These are phyloP conservation scores for Coprinopsis sp. DNA, from an alignment of 768 basidiomycete species.

Conservation along the genomic window DNA sequence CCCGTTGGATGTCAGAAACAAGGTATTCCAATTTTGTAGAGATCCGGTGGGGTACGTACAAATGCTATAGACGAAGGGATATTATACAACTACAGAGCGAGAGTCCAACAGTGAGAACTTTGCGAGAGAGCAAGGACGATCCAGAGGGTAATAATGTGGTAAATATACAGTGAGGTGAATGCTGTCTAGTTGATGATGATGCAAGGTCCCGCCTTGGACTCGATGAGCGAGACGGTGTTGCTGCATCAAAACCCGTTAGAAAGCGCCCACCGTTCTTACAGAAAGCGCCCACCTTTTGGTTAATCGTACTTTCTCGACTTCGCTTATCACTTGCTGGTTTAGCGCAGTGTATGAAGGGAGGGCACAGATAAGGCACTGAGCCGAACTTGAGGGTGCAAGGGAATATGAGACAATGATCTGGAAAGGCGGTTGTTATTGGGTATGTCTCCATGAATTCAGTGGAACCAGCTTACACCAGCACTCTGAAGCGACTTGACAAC, in stretches of 20 bases:
- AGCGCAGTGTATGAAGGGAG: slow-evolving; percentile 36
- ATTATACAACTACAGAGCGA: no score
- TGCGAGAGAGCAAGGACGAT: no score
- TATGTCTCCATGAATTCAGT: not conserved
- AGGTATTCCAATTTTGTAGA: no score
- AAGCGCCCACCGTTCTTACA: not conserved
- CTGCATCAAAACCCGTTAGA: slow-evolving; percentile 21
- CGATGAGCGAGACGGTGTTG: slow-evolving; percentile 46
- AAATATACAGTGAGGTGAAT: slow-evolving; percentile 3
- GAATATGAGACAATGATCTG: slow-evolving; percentile 63
- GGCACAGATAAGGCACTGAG: slow-evolving; percentile 55
- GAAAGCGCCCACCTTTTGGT: slow-evolving; percentile 8
- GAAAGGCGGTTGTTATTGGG: slow-evolving; percentile 6
- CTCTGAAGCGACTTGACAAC: slow-evolving; percentile 55
- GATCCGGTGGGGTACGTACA: no score
- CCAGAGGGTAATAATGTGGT: no score
- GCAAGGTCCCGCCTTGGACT: slow-evolving; percentile 48
- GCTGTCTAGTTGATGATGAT: slow-evolving; percentile 49
- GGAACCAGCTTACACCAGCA: slow-evolving; percentile 45
- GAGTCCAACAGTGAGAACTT: no score
- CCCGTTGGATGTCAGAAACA: no score
- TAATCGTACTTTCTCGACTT: slow-evolving; percentile 39
- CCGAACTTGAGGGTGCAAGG: slow-evolving; percentile 56
- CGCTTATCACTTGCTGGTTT: slow-evolving; percentile 37
- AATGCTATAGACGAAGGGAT: no score